phyloP scores from a whole-genome alignment of 2,329 filamentous ascomycete genomes.

The Colletotrichum tabaci region DNA sequence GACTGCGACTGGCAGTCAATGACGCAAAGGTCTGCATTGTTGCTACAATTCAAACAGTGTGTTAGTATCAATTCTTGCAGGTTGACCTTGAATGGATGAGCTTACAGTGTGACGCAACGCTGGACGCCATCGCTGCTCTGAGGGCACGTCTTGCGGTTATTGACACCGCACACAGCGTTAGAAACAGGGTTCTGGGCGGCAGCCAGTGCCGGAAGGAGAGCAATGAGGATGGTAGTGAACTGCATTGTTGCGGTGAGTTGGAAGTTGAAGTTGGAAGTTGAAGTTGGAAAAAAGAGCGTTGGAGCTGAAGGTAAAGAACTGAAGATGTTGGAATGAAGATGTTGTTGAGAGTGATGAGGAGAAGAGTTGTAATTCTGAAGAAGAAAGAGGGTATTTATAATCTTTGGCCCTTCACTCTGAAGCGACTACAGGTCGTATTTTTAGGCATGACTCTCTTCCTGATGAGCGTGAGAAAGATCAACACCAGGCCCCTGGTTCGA shows the following conservation, averaged over 20 bases:
- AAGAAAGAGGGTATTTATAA: not conserved
- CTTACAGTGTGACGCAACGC: not conserved
- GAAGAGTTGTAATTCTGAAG: not conserved
- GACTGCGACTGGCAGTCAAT: not conserved
- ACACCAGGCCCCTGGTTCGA: not conserved
- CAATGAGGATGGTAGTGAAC: not conserved
- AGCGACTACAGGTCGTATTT: not conserved
- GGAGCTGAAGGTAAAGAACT: not conserved
- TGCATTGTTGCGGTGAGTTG: not conserved
- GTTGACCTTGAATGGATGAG: too few species aligned
- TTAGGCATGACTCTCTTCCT: not conserved
- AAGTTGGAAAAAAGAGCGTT: too few species aligned
- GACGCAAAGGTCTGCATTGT: fast-evolving
- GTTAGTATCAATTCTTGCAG: not conserved
- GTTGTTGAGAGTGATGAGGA: not conserved
- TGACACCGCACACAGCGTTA: fast-evolving
- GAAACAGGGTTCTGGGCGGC: not conserved
- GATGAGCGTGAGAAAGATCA: not conserved
- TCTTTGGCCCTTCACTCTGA: not conserved
- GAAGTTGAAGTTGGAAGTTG: not conserved
- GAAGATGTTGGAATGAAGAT: not conserved
- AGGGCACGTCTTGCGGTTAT: fast-evolving
- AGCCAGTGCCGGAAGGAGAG: not conserved
- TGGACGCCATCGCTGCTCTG: not conserved
- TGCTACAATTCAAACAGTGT: not conserved